These are phyloP conservation scores for Trichoderma virens DNA, from an alignment of 495 filamentous ascomycete genomes.

Conservation along the genomic window DNA sequence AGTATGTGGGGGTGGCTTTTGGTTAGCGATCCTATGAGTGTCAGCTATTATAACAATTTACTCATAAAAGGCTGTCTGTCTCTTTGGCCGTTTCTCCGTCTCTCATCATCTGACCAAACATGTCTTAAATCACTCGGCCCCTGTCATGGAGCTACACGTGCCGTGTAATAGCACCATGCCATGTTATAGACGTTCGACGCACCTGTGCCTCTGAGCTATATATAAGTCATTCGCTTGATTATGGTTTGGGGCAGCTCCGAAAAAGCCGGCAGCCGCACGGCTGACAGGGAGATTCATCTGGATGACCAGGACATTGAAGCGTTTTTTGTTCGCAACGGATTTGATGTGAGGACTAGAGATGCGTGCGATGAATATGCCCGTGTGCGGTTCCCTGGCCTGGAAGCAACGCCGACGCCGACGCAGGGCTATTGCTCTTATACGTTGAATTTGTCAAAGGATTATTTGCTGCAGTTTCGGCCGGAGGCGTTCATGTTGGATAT, in stretches of 20 bases:
- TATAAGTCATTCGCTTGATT: neutral
- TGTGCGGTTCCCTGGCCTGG: neutral
- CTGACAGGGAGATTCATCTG: neutral
- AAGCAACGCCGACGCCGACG: neutral
- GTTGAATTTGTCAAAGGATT: constrained; percentile 27
- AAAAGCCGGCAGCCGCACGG: neutral
- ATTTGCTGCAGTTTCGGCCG: constrained; percentile 46
- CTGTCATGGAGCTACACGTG: neutral
- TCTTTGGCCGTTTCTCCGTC: neutral
- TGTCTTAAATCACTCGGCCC: neutral
- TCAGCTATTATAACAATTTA: neutral
- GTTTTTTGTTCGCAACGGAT: constrained; percentile 7
- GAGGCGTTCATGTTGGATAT: constrained; percentile 33
- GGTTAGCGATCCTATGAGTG: neutral
- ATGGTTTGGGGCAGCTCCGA: neutral
- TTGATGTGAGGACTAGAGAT: neutral
- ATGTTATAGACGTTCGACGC: too few species aligned
- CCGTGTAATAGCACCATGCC: neutral
- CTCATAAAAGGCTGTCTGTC: neutral
- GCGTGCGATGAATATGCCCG: neutral
- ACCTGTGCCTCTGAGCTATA: neutral
- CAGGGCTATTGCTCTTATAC: constrained; percentile 51
- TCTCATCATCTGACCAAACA: neutral
- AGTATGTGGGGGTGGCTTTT: neutral
- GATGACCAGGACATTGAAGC: neutral